phyloP scores from a whole-genome alignment of 2,329 filamentous ascomycete species.

The Macrophomina pseudophaseolina region DNA sequence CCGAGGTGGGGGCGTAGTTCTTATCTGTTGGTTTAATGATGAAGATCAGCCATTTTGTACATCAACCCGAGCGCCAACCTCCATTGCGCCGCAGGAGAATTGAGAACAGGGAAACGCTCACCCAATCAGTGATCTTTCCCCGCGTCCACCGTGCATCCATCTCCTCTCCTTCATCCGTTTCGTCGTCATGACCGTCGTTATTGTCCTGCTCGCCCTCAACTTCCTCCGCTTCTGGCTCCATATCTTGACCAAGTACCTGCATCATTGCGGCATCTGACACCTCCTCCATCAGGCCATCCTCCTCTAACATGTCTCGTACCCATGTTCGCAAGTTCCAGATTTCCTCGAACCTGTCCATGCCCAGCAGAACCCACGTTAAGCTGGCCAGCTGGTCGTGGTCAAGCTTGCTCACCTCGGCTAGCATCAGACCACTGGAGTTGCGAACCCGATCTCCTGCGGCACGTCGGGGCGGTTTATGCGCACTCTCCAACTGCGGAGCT shows the following conservation, averaged over 20 bases:
- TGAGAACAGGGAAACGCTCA: not conserved
- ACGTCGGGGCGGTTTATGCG: too few relatives aligned
- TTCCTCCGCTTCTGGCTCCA: not conserved
- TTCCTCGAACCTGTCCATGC: not conserved
- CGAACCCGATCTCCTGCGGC: not conserved
- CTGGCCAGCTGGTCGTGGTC: not conserved
- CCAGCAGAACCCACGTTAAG: not conserved
- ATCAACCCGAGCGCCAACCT: not conserved
- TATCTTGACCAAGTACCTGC: not conserved
- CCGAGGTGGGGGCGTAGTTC: not conserved
- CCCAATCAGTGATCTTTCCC: not conserved
- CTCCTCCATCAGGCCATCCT: not conserved
- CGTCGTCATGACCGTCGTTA: not conserved
- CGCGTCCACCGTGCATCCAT: slow-evolving; percentile 7
- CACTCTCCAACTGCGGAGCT: not conserved
- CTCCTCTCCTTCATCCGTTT: not conserved
- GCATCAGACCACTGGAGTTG: not conserved
- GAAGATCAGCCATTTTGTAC: not conserved
- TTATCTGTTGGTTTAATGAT: not conserved
- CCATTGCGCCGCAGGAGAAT: not conserved
- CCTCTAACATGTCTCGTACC: not conserved
- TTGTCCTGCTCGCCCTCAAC: not conserved
- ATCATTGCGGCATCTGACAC: not conserved
- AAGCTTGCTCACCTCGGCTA: not conserved
- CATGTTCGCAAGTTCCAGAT: not conserved